A percentile compares a stretch with the other conserved stretches of the same genome.
phyloP scores from a whole-genome alignment of 768 basidiomycete genomes.

The Naganishia vishniacii region DNA sequence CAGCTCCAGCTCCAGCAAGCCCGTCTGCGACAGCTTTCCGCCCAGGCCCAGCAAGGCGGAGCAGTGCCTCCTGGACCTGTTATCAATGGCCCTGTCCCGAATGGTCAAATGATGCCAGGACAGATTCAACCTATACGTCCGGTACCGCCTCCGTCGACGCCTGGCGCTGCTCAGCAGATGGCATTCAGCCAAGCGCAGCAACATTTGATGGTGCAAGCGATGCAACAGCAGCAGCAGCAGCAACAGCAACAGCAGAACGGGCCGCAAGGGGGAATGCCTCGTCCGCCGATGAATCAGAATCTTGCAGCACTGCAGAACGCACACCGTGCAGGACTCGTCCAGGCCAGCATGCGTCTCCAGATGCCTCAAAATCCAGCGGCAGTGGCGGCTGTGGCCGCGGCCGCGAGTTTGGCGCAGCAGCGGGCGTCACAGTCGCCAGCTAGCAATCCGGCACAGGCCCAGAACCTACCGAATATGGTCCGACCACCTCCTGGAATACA shows the following conservation, averaged over 20 bases:
- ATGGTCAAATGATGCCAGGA: constrained; percentile 8
- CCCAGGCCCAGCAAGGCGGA: constrained; percentile 37
- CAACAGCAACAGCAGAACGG: constrained; percentile 20
- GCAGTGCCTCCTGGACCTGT: constrained; percentile 18
- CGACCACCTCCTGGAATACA: constrained; percentile 1
- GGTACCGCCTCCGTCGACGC: constrained; percentile 7
- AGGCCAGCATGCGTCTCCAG: constrained; percentile 1
- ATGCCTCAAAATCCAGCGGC: constrained; percentile 6
- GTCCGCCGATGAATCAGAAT: background rate
- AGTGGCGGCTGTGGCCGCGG: background rate
- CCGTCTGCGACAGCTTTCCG: constrained; percentile 50
- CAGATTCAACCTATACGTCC: constrained; percentile 20
- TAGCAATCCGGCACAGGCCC: background rate
- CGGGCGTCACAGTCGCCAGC: constrained; percentile 16
- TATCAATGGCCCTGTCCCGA: background rate
- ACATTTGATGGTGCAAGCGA: constrained; percentile 50
- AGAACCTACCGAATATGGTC: background rate
- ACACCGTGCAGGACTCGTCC: background rate
- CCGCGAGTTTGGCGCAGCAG: background rate
- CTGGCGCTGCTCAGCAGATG: constrained; percentile 16
- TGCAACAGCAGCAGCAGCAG: constrained; percentile 34
- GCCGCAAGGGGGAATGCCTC: background rate
- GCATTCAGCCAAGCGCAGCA: constrained; percentile 16
- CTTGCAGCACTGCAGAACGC: background rate
- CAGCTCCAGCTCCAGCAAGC: constrained; percentile 48